A percentile compares a stretch with the other conserved stretches of the same genome.
These are phyloP conservation scores for Colletotrichum musae DNA, from an alignment of 2,329 filamentous ascomycete species.

Conservation along the genomic window DNA sequence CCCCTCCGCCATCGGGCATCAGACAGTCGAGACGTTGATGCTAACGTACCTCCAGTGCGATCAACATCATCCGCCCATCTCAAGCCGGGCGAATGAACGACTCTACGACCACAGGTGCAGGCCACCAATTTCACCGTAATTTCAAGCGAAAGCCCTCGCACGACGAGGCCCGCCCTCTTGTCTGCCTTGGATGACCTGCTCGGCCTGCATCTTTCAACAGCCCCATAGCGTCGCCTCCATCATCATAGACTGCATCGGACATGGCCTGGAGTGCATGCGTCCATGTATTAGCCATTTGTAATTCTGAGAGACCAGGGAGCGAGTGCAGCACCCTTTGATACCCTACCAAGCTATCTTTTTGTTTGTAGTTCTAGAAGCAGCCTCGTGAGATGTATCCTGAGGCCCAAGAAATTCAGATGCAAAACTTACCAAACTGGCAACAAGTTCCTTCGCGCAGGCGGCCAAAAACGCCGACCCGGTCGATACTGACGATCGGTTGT, in stretches of 20 bases:
- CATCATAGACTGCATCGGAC: constrained; percentile 4
- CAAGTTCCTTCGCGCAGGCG: too few relatives aligned
- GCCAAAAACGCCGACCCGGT: too few relatives aligned
- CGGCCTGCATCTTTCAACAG: background rate
- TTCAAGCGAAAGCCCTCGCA: background rate
- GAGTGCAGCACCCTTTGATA: background rate
- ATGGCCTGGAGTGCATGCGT: background rate
- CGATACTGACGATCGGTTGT: too few relatives aligned
- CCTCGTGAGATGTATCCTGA: background rate
- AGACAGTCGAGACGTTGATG: background rate
- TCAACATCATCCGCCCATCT: background rate
- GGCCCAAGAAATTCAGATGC: background rate
- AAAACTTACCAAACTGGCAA: too few relatives aligned
- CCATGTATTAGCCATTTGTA: background rate
- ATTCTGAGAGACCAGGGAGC: background rate
- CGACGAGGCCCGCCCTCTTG: background rate
- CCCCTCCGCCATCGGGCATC: background rate
- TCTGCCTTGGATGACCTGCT: background rate
- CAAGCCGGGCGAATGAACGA: background rate
- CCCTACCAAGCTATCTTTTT: background rate
- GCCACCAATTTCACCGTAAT: constrained; percentile 8
- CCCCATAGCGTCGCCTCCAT: background rate
- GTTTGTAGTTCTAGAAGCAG: background rate
- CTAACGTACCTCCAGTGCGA: background rate
- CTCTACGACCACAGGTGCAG: constrained; percentile 13